These are phyloP conservation scores for Penicillium maclennaniae DNA, from an alignment of 495 filamentous ascomycete species.

Conservation along the genomic window DNA sequence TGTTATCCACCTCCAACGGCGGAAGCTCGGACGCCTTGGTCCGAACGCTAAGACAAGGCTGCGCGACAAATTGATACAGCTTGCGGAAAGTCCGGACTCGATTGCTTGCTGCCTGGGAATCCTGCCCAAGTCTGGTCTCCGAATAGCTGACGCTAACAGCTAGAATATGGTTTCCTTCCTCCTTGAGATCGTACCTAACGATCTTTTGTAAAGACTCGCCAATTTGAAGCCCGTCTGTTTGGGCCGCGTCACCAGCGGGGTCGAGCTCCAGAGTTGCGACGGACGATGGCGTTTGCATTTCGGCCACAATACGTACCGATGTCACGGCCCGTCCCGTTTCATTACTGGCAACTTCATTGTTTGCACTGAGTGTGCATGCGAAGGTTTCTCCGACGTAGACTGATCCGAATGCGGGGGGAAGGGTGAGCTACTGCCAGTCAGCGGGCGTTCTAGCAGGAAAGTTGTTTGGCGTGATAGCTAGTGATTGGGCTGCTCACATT, in stretches of 20 bases:
- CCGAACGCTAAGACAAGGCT: conserved; percentile 80
- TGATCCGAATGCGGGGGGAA: conserved; percentile 87
- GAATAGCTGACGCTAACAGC: conserved; percentile 94
- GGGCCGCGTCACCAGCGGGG: conserved; percentile 31
- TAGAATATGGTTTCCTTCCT: conserved; percentile 89
- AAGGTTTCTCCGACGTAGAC: conserved; percentile 97
- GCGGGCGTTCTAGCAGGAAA: background rate
- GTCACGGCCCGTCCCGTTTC: conserved; percentile 54
- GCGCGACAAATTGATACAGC: conserved; percentile 93
- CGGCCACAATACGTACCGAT: conserved; percentile 76
- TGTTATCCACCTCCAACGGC: conserved; percentile 40
- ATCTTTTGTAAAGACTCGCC: conserved; percentile 78
- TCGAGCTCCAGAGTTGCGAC: conserved; percentile 55
- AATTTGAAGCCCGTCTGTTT: conserved; percentile 51
- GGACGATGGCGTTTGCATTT: conserved; percentile 87
- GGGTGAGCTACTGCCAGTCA: conserved; percentile 56
- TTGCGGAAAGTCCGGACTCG: conserved; percentile 87
- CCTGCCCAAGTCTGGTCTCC: conserved; percentile 49
- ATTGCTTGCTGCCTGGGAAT: conserved; percentile 60
- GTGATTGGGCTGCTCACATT: conserved; percentile 37
- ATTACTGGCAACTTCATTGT: conserved; percentile 65
- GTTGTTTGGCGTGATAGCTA: background rate
- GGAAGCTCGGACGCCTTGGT: conserved; percentile 74
- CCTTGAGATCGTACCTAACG: conserved; percentile 80
- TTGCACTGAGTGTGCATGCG: conserved; percentile 87